Evolutionary conservation across 2,329 filamentous ascomycete genomes (phyloP), one percentile per base, ranked within the genome.

Genomic region (Epichloe coenophiala): DNA sequence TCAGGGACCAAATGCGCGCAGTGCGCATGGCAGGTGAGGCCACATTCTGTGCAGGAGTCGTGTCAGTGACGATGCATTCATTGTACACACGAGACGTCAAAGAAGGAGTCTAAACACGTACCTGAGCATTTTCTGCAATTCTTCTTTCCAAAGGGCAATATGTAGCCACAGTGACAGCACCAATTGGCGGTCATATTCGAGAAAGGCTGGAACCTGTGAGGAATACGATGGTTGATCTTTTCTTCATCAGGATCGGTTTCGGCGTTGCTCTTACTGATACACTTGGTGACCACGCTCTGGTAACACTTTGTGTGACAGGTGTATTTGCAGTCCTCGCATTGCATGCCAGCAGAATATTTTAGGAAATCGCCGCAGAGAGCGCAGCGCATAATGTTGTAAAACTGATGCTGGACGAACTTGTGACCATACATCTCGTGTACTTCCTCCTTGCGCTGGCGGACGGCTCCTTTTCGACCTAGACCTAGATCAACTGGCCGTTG

Each of bases 361-460:
- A 98, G 84, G 63, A 98, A 97, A 59, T 98, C 93, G 53, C 90
- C 93, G 65, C 93, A 98, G 37, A 97, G 81, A 13, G 93, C 93
- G 69, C 93, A 98, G 55, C 93, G 91, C 93, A 98, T 98, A 64
- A 98, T 96, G 76, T 97, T 98, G 82, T 97, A 98, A 69, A 98
- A 98, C 67, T 96, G 93, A 66, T 96, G 90, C 63, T 93, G 87
- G 51, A 97, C 84, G 64, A 98, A 98, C 71, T 97, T 98, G 82
- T 98, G 93, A 46, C 93, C 93, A 65, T 95, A 96, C 75, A 96
- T 95, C 71, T 98, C 93, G 71, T 96, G 88, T 4, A 98, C 84
- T 62, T 97, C 90, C 68, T 98, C 93, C 73, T 98, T 98, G 63
- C 88, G 88, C 70, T 98, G 91, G 58, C 93, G 88, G 58, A 98